These are phyloP conservation scores for Pestalotiopsis sp. DNA, from an alignment of 2,329 filamentous ascomycete species.

Conservation along the genomic window DNA sequence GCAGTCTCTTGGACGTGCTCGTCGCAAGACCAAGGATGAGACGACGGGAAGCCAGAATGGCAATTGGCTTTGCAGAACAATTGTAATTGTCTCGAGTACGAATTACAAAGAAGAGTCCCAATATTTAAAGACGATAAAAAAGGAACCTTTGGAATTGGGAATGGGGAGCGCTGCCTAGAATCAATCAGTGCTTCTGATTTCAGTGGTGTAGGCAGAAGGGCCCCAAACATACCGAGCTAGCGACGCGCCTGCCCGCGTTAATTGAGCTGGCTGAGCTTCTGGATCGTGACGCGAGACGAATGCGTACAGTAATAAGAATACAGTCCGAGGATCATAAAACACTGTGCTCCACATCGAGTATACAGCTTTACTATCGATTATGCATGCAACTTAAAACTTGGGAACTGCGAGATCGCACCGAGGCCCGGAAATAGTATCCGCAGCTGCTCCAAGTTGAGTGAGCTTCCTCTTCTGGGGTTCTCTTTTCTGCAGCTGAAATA, in stretches of 20 bases:
- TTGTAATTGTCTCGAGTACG: neutral
- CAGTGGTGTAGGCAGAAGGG: constrained; percentile 7
- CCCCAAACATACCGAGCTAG: neutral
- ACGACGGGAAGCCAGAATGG: constrained; percentile 27
- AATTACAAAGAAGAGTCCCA: neutral
- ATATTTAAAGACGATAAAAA: neutral
- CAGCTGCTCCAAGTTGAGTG: neutral
- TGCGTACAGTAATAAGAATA: neutral
- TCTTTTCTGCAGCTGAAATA: neutral
- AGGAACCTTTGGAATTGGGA: neutral
- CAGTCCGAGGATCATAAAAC: neutral
- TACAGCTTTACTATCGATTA: constrained; percentile 5
- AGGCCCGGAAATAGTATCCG: neutral
- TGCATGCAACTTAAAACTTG: neutral
- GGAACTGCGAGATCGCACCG: constrained; percentile 2
- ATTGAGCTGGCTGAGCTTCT: neutral
- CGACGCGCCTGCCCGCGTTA: constrained; percentile 9
- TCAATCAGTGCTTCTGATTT: neutral
- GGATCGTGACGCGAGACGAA: constrained; percentile 4
- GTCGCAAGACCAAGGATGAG: constrained; percentile 23
- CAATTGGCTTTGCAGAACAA: neutral
- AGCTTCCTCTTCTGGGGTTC: neutral
- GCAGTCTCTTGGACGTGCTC: constrained; percentile 22
- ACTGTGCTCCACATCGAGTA: constrained; percentile 2
- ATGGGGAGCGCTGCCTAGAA: neutral